Evolutionary conservation across 208 protist genomes (phyloP), one percentile per base, ranked within the genome.

Genomic region (Wallacemonas sp.): DNA sequence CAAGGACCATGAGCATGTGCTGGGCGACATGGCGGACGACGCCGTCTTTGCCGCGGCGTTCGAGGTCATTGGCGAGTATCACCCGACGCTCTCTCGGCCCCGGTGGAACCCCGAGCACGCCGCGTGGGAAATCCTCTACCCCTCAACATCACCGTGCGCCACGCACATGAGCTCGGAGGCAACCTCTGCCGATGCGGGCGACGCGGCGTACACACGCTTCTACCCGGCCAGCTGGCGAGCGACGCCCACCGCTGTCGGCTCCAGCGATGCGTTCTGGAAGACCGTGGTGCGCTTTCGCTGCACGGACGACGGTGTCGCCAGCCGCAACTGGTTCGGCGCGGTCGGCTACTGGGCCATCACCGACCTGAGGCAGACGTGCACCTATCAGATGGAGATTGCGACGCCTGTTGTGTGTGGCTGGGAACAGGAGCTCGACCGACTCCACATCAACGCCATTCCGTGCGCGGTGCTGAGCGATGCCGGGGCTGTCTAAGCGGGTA

Each of bases 401-500:
- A 81, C 76, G n/a, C 44, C 55, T 0, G 67, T 77, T 29, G 82
- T 96, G 32, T 96, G 91, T 52, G 82, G 71, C 18, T 96, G 91
- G 91, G 79, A 93, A 31, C 38, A 79, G 61, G 73, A 84, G 20
- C 50, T 92, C 18, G 79, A 88, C 38, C 81, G 76, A 28, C 69
- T 96, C 8, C 69, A 75, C 14, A 75, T 87, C 25, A 93, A 86
- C 72, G 86, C 91, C 3, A 84, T 96, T 23, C 91, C 84, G 8
- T 96, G 91, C 67, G 79, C 87, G 8, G 45, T 74, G 20, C 39
- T 96, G 28, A 48, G 42, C 8, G 29, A 26, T 39, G 46, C 7
- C 8, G 48, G n/a, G 7, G 25, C 3, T 10, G 25, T 33, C 7
- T 55, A n/a, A 25, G 45, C 14, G 14, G 7, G 38, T 42, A 42